phyloP scores from a whole-genome alignment of 164 flowering plant genomes.

The Vitis riparia region DNA sequence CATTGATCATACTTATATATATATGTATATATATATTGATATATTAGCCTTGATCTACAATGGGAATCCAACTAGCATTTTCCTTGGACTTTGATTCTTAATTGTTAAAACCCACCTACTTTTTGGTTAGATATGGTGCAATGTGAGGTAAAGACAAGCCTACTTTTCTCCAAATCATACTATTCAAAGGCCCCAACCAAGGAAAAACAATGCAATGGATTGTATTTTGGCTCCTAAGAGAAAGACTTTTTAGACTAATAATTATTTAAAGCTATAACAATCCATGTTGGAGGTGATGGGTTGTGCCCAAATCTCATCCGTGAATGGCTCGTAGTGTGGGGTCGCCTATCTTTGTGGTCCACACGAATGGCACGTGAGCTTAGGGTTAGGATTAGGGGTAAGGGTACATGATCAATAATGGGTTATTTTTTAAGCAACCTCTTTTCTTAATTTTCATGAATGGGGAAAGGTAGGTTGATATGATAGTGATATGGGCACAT shows the following conservation, averaged over 20 bases:
- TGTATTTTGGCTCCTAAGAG: not conserved
- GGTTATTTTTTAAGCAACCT: not conserved
- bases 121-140: slow-evolving; percentile 21
- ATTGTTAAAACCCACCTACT: not conserved
- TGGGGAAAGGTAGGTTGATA: slow-evolving; percentile 12
- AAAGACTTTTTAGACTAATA: not conserved
- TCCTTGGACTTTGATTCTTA: not conserved
- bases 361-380: slow-evolving; percentile 16
- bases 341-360: not conserved
- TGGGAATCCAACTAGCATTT: not conserved
- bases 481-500: slow-evolving; percentile 14
- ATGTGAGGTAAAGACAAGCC: slow-evolving; percentile 35
- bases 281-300: not conserved
- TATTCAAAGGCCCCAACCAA: slow-evolving; percentile 6
- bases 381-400: slow-evolving; percentile 1
- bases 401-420: not conserved
- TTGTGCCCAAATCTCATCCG: slow-evolving; percentile 5
- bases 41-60: not conserved
- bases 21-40: no score
- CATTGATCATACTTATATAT: not conserved
- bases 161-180: slow-evolving; percentile 30
- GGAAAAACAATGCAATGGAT: slow-evolving; percentile 1
- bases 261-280: slow-evolving; percentile 11
- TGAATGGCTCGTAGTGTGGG: slow-evolving; percentile 26
- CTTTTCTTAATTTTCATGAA: slow-evolving; percentile 12